These are phyloP conservation scores for Luvunga scandens DNA, from an alignment of 345 rosid species.

Conservation along the genomic window DNA sequence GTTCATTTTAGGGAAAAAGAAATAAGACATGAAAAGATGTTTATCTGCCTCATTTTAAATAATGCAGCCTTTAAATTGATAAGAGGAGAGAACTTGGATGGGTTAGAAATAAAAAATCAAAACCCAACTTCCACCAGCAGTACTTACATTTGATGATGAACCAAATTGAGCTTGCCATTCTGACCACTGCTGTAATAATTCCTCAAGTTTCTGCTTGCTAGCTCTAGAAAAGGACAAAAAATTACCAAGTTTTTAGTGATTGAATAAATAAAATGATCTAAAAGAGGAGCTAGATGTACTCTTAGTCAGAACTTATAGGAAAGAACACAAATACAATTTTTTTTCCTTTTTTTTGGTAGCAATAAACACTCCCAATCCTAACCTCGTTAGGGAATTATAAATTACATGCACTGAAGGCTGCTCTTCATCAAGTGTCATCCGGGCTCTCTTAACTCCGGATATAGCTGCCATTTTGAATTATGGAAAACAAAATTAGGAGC, in stretches of 20 bases:
- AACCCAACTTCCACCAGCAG: background rate
- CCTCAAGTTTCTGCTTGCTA: slow-evolving; percentile 82
- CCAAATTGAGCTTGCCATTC: slow-evolving; percentile 76
- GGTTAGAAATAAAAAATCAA: background rate
- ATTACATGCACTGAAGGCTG: slow-evolving; percentile 75
- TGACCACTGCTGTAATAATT: slow-evolving; percentile 84
- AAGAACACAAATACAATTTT: background rate
- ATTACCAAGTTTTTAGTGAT: slow-evolving; percentile 8
- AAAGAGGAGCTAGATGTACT: background rate
- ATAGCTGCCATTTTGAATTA: slow-evolving; percentile 54
- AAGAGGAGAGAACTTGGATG: background rate
- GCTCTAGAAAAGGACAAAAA: slow-evolving; percentile 48
- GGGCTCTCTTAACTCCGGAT: slow-evolving; percentile 69
- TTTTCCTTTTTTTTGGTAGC: background rate
- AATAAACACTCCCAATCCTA: slow-evolving; percentile 26
- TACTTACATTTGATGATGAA: slow-evolving; percentile 49
- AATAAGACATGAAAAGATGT: background rate
- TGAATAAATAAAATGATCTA: slow-evolving; percentile 12
- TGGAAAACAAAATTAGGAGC: slow-evolving; percentile 37
- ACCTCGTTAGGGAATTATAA: slow-evolving; percentile 81
- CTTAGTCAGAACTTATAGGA: background rate
- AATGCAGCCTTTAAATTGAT: background rate
- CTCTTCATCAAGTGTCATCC: slow-evolving; percentile 45
- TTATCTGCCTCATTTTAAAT: background rate
- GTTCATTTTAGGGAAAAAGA: background rate